Conservation (phyloP, 257 asterid genomes). For the Solanum pinnatisectum region DNA sequence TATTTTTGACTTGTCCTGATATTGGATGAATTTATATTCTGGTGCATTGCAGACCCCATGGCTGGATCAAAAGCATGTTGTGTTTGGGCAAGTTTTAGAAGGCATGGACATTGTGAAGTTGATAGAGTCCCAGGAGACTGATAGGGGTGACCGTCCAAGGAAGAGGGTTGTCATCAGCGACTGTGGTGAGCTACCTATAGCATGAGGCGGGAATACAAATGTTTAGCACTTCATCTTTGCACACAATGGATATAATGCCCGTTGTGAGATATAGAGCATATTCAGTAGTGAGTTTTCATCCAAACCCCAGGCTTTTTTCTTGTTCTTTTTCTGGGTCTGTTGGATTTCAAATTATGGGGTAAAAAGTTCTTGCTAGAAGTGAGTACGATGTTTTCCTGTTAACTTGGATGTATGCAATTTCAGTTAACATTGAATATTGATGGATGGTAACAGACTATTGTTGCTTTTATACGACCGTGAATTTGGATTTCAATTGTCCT, state of each 20-base stretch:
- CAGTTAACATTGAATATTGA: neutral
- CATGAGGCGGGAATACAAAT: conserved; percentile 8
- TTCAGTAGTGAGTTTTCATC: conserved; percentile 15
- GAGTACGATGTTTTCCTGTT: conserved; percentile 4
- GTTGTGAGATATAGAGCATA: conserved; percentile 22
- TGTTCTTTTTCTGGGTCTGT: conserved; percentile 8
- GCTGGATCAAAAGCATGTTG: conserved; percentile 86
- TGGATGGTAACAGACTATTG: neutral
- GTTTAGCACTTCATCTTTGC: neutral
- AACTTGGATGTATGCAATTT: neutral
- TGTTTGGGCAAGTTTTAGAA: conserved; percentile 93
- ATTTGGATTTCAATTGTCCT: neutral
- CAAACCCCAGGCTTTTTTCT: neutral
- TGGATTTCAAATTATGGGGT: conserved; percentile 2
- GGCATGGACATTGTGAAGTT: conserved; percentile 76
- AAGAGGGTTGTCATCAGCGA: conserved; percentile 84
- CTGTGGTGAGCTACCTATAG: conserved; percentile 81
- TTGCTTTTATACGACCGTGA: neutral
- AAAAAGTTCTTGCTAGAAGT: neutral
- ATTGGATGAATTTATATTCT: neutral
- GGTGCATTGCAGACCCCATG: conserved; percentile 67
- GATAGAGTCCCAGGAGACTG: conserved; percentile 77
- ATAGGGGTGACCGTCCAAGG: conserved; percentile 86
- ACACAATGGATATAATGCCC: neutral
- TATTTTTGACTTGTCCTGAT: neutral